Base-by-base conservation (phyloP, 495 filamentous ascomycete genomes). In the Halenospora varia region DNA sequence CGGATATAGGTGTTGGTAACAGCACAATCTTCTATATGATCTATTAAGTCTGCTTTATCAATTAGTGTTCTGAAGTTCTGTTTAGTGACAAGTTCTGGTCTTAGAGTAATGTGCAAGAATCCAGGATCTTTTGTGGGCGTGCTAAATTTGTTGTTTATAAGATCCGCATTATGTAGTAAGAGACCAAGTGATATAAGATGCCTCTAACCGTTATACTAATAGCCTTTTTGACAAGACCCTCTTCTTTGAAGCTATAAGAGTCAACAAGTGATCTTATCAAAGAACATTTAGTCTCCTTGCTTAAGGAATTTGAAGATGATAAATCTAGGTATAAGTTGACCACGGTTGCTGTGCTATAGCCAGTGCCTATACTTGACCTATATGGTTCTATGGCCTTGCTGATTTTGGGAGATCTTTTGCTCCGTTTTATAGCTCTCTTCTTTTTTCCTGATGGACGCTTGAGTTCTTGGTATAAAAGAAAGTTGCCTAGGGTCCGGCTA, bases 151-250 rank as follows among this genome's bases (percentile, higher is more conserved):
- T 78, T 73, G 56, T 76, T 78, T 60, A 86, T 77, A 42, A 91
- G 85, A 65, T 95, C 90, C 1, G 86, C 81, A 22, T 75, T 39
- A 74, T 88, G 74, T 96, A 97, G 68, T 96, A 97, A 0, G 88
- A 93, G 42, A 96, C 89, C 50, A 97, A 71, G 62, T 95, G 90
- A 67, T 93, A 90, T 2, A 79, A 82, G 3, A 88, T 73, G 8
- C 83, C 83, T 17, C 82, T 71, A 46, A 88, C 79, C 2, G 78
- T 84, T 23, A 96, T 80, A 55, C 85, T 90, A 67, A 96, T 88
- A 0, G 92, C 96, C 77, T 96, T 96, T 75, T 97, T 97, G 24
- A 96, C 82, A 55, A 96, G 70, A 0, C 92, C 92, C 1, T 84
- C 81, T 45, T 84, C 79, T 71, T 91, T 93, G 79, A 96, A 96